Evolutionary conservation across 345 rosid species (phyloP), one percentile per base, ranked within the genome.

Genomic region (Boechera stricta): DNA sequence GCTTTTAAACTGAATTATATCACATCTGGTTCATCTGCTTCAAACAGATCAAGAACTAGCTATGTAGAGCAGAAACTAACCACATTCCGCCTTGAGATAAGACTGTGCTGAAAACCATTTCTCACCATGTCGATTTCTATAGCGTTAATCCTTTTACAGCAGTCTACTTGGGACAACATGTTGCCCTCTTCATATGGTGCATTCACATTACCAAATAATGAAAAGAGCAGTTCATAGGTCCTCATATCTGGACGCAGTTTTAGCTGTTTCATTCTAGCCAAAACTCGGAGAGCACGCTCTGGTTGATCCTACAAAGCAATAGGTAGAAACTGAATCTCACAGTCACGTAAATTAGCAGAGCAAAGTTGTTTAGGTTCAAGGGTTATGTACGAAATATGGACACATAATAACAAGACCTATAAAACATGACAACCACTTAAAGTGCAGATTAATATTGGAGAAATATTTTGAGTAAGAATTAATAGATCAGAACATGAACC

Each of bases 161-260:
- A 83, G 31, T 85, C 88, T 71, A 72, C 84, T 64, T 82, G 88
- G 18, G 98, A 90, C 65, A 79, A 77, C 78, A 82, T 77, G 79
- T 80, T 69, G 58, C 90, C 91, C 29, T 78, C 77, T 85, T 90
- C 94, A 57, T 92, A 89, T 2, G 96, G 98, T 75, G 86, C 86
- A 82, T 87, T 88, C 63, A 86, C 88, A 51, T 80, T 84, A 74
- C 90, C 94, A 81, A 94, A 88, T 63, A 92, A 77, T 60, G 88
- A 88, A 87, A 92, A 88, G 72, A 94, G 79, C 60, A 82, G 85
- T 73, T 86, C 87, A 65, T 87, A 95, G 0, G 98, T 95, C 78
- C 63, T 69, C 76, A 82, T 80, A 81, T 92, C 84, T 7, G 90
- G 90, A 58, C 77, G 83, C 73, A 88, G 24, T n/a, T 84, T 77